A percentile compares a stretch with the other conserved stretches of the same genome.
These are phyloP conservation scores for Flagelloscypha sp. DNA, from an alignment of 768 basidiomycete genomes.

Conservation along the genomic window DNA sequence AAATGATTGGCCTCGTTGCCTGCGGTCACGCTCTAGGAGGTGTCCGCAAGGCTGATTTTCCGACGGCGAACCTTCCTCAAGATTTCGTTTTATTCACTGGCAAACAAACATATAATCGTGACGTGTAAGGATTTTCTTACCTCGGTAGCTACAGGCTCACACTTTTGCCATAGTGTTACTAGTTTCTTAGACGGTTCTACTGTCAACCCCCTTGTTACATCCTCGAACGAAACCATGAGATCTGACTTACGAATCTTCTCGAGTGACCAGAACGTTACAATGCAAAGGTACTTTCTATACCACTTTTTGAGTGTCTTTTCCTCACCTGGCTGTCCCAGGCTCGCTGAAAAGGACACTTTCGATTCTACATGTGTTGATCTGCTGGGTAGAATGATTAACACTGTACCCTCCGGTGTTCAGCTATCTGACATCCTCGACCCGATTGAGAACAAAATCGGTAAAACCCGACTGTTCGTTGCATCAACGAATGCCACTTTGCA, in stretches of 20 bases:
- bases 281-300: constrained; percentile 24
- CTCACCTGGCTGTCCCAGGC: background rate
- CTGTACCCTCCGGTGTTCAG: constrained; percentile 6
- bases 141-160: no score
- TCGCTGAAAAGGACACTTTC: constrained; percentile 18
- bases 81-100: no score
- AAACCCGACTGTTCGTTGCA: constrained; percentile 28
- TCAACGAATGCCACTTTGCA: no score
- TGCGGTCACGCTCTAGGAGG: constrained; percentile 11
- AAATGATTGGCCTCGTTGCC: constrained; percentile 11
- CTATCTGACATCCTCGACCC: constrained; percentile 7
- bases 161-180: constrained; percentile 20
- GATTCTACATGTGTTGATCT: constrained; percentile 6
- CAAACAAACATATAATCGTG: no score
- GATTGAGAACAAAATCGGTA: constrained; percentile 32
- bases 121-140: no score
- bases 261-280: constrained; percentile 31
- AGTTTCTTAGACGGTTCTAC: constrained; percentile 33
- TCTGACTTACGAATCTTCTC: constrained; percentile 34
- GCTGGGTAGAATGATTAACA: constrained; percentile 9
- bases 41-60: constrained; percentile 9
- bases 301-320: constrained; percentile 1
- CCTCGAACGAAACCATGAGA: constrained; percentile 23
- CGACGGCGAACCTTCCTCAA: background rate
- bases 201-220: constrained; percentile 28